phyloP scores from a whole-genome alignment of 2,329 filamentous ascomycete genomes.

The Aspergillus sp. region DNA sequence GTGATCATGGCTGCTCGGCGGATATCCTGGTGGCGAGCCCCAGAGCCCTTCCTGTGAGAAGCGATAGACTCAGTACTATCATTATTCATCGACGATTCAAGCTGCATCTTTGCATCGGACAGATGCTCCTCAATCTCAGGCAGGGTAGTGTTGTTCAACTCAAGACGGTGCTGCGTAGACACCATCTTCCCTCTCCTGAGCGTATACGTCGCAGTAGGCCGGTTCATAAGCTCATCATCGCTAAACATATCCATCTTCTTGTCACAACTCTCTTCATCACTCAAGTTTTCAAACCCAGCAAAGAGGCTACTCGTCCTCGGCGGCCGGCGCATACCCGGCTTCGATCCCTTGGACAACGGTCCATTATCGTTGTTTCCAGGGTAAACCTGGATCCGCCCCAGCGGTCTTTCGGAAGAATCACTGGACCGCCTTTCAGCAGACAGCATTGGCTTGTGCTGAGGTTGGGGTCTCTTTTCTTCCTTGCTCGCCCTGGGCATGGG shows the following conservation, averaged over 20 bases:
- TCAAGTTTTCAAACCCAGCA: slow-evolving; percentile 70
- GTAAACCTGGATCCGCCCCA: slow-evolving; percentile 57
- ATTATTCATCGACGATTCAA: neutral
- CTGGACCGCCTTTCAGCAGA: slow-evolving; percentile 15
- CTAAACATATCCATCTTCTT: slow-evolving; percentile 30
- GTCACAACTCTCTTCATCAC: slow-evolving; percentile 40
- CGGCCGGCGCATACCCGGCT: slow-evolving; percentile 58
- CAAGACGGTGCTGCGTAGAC: slow-evolving; percentile 24
- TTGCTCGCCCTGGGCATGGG: slow-evolving; percentile 29
- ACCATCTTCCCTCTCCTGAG: slow-evolving; percentile 38
- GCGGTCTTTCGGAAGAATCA: slow-evolving; percentile 13
- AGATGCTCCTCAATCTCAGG: slow-evolving; percentile 35
- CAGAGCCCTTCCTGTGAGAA: slow-evolving; percentile 31
- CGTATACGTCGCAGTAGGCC: slow-evolving; percentile 39
- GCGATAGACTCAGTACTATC: neutral
- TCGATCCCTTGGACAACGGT: slow-evolving; percentile 55
- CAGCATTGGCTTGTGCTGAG: slow-evolving; percentile 31
- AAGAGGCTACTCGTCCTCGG: slow-evolving; percentile 79
- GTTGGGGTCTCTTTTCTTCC: slow-evolving; percentile 13
- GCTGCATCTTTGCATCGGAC: neutral
- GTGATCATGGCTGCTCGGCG: slow-evolving; percentile 74
- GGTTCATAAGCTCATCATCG: slow-evolving; percentile 40
- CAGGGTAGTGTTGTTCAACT: slow-evolving; percentile 26
- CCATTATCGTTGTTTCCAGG: slow-evolving; percentile 77
- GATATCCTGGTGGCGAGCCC: slow-evolving; percentile 54